These are phyloP conservation scores for Fusarium sp. DNA, from an alignment of 2,329 filamentous ascomycete species.

Conservation along the genomic window DNA sequence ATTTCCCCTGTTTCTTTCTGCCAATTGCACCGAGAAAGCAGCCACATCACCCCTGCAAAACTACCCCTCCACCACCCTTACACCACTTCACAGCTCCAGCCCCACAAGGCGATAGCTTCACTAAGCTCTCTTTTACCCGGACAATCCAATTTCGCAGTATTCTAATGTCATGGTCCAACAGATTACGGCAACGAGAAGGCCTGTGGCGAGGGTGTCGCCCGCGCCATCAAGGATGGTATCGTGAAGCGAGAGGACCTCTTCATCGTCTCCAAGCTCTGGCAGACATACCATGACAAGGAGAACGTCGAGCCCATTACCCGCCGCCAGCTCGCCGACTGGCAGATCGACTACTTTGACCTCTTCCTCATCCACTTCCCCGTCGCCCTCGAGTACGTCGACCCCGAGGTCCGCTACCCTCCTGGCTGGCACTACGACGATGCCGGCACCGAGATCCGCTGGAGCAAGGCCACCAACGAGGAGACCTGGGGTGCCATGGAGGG, in stretches of 20 bases:
- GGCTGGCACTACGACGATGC: conserved; percentile 77
- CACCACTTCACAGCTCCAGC: conserved; percentile 9
- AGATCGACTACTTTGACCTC: conserved; percentile 89
- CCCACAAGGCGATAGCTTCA: conserved; percentile 36
- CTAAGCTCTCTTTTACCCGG: conserved; percentile 23
- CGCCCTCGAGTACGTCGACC: conserved; percentile 87
- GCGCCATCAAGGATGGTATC: conserved; percentile 83
- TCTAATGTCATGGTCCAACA: conserved; percentile 50
- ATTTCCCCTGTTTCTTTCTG: conserved; percentile 13
- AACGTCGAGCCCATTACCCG: conserved; percentile 80
- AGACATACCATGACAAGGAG: conserved; percentile 87
- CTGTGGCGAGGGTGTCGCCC: conserved; percentile 79
- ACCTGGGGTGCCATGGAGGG: conserved; percentile 86
- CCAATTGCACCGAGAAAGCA: conserved; percentile 47
- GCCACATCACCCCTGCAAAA: conserved; percentile 44
- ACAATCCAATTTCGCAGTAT: background rate
- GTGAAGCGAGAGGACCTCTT: conserved; percentile 90
- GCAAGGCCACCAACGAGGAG: conserved; percentile 80
- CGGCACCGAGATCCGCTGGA: conserved; percentile 69
- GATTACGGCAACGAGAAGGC: conserved; percentile 89
- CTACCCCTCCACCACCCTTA: conserved; percentile 37
- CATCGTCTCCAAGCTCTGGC: conserved; percentile 94
- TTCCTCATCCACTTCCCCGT: conserved; percentile 93
- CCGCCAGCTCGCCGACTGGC: conserved; percentile 85
- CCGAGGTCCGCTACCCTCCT: conserved; percentile 81